phyloP scores from a whole-genome alignment of 352 stramenopile genomes.

The Phytophthora sp. region DNA sequence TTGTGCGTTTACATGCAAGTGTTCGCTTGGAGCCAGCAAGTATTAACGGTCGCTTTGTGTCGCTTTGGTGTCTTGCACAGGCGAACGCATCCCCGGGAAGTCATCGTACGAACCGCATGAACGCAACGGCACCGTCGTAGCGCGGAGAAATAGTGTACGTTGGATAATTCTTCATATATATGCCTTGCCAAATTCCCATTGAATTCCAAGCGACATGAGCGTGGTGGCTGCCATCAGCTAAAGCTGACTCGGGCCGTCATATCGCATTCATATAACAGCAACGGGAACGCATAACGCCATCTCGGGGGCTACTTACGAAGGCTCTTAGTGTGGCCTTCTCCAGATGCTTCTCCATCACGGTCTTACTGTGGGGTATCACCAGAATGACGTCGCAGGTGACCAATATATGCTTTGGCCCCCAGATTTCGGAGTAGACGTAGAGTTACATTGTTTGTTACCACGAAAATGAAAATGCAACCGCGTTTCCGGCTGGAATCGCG shows the following conservation, averaged over 20 bases:
- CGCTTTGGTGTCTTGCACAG: constrained; percentile 27
- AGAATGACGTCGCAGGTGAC: constrained; percentile 6
- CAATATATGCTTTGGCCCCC: no score
- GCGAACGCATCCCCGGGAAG: constrained; percentile 41
- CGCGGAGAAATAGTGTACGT: constrained; percentile 9
- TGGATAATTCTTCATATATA: constrained; percentile 32
- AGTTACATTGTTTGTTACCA: constrained; percentile 16
- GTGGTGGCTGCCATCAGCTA: constrained; percentile 19
- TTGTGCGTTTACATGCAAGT: constrained; percentile 25
- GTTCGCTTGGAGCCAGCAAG: constrained; percentile 11
- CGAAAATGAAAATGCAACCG: constrained; percentile 4
- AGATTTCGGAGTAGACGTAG: background rate
- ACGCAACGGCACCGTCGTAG: background rate
- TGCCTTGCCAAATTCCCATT: constrained; percentile 9
- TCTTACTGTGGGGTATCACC: no score
- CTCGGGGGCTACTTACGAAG: no score
- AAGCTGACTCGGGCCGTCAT: background rate
- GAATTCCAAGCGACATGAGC: constrained; percentile 13
- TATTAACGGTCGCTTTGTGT: constrained; percentile 34
- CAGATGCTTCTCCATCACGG: no score
- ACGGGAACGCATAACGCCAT: no score
- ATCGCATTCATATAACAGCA: background rate
- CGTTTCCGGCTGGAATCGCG: no score
- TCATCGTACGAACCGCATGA: constrained; percentile 33
- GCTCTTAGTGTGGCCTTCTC: no score